Base-by-base conservation (phyloP, 352 stramenopile genomes). In the Phytophthora capsici region DNA sequence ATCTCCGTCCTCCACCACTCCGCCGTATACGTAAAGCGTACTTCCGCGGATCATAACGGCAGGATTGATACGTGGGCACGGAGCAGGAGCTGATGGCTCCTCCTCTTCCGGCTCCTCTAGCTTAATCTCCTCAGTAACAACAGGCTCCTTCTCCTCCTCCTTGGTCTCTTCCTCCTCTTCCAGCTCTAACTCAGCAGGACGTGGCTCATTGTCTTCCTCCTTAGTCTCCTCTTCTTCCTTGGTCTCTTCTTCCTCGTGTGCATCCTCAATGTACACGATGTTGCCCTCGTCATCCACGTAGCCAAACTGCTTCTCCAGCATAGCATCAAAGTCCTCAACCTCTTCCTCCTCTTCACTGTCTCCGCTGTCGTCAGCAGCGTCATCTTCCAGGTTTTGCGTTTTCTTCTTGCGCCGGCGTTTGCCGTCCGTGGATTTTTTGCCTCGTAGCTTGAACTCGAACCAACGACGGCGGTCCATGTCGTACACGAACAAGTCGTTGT, bases 401-500 rank as follows among this genome's bases (percentile, higher is more conserved):
- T 86, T 84, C 73, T 93, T 85, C 69, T 89, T 86, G 41, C 86
- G 70, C 54, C 78, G 83, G 17, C 73, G 75, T 68, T 84, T 90
- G 20, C 76, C 73, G 22, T 90, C 78, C 13, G 72, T 71, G 53
- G 84, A 70, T 67, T 92, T 97, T 65, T 94, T 98, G 48, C 82
- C 89, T 20, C 89, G 82, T 64, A 98, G 52, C 34, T 89, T 88
- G 63, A 93, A 92, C 58, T 97, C 86, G 63, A 98, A 99, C 96
- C 96, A 99, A 50, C 96, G 95, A 16, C 94, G 86, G 22, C 94
- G 86, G 56, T 98, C 95, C 83, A 98, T 97, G 74, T 99, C 97
- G 66, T 99, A 98, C 17, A 97, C 95, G 75, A 98, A 98, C 34
- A 99, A 70, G 68, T 99, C 96, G 73, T 98, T 98, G 78, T 98